Base-by-base conservation (phyloP, 2,329 filamentous ascomycete species). In the Pseudogymnoascus sp. region DNA sequence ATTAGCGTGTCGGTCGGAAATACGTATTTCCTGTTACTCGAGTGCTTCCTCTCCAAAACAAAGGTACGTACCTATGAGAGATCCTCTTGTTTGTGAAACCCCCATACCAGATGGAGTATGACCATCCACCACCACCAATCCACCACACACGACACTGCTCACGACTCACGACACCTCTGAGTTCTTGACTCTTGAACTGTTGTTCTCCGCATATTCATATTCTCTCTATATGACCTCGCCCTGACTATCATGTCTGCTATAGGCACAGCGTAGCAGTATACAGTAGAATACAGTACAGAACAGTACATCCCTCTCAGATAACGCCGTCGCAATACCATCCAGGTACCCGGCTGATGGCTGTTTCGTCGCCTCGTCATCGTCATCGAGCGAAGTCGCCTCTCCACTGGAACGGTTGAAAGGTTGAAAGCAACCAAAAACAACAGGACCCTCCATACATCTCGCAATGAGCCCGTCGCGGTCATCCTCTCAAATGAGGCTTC, bases 401-500 rank as follows among this genome's bases (percentile, higher is more conserved):
- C 15, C 28, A 53, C 47, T 53, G 47, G 47, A 53, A 53, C 47
- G 15, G 47, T 53, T 53, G 47, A 53, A 33, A 53, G 15, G 47
- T 53, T 53, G 47, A 53, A 33, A 53, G 28, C 43, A 7, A 50
- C 11, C 28, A 12, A 33, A 53, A 25, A 47, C 8, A 12, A 33
- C 28, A 18, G 5, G 7, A 33, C 15, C 6, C 15, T n/a, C 28
- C 28, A 30, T 30, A 18, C 25, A 8, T 53, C 25, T 18, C 18
- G n/a, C 43, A 33, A 53, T 53, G 43, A 53, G n/a, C 43, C 18
- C 9, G n/a, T 58, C 36, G 6, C 33, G 33, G 57, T 58, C 57
- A 4, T 58, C 57, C 4, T 58, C 57, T 15, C 65, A 68, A 18
- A 65, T 64, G 58, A 72, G 83, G 11, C 74, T 86, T 25, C 83